Evolutionary conservation across 352 stramenopile genomes (phyloP), one percentile per base, ranked within the genome.

Genomic region (Phytophthora fragariaefolia): DNA sequence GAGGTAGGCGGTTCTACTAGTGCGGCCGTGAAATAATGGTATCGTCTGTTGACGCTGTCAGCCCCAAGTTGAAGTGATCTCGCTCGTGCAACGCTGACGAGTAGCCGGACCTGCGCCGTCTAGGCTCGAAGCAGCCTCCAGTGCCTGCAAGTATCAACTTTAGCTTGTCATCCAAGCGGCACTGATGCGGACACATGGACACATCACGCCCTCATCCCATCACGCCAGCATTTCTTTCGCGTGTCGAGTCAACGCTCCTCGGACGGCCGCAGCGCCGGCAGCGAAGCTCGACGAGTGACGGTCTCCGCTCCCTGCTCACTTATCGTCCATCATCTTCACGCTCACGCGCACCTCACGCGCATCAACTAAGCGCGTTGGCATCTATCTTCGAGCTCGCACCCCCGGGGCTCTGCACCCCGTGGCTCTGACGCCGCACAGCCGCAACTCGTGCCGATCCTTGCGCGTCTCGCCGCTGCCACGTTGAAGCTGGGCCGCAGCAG

Each of bases 1-100:
- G 30, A 58, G 27, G 49, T 3, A 56, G 53, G 28, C 43, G 49
- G 26, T 74, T 71, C 43, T 74, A 74, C 43, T 74, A 50, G 15
- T 27, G 12, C 17, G 22, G 57, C 17, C 24, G 58, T 60, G 23
- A 58, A 54, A 30, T 59, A 66, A 42, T 42, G 22, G 4, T 36
- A 36, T 36, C 30, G 9, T 43, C 8, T 63, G 38, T 27, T 36
- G 22, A 46, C 17, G 18, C 47, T 42, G 55, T 63, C 43, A 36
- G 42, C 20, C 13, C 55, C 22, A 48, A 63, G 43, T 55, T 63
- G 56, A 63, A 63, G 56, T 27, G 26, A 20, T 27, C 40, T 48
- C n/a, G 40, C 40, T 43, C 36, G 30, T 9, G 28, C 20, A n/a
- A 22, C 50, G 46, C 10, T 28, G n/a, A n/a, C n/a, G n/a, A n/a